A percentile compares a stretch with the other conserved stretches of the same genome.
These are phyloP conservation scores for Chlamydomonas reinhardtii DNA, from an alignment of 163 green algal genomes.

Conservation along the genomic window DNA sequence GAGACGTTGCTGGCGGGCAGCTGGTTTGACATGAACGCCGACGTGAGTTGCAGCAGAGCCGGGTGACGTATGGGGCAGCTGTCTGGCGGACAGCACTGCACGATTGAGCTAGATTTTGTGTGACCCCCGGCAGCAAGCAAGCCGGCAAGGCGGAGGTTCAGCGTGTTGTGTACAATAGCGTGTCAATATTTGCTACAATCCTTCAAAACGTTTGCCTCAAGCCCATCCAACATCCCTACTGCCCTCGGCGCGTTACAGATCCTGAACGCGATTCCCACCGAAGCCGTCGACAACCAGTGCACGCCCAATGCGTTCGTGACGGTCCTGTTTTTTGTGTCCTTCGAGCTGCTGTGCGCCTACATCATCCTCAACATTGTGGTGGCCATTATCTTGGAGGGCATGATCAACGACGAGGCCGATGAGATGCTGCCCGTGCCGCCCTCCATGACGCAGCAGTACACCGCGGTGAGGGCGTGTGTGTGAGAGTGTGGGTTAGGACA, in stretches of 20 bases:
- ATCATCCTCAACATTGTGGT: constrained; percentile 75
- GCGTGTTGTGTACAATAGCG: no score
- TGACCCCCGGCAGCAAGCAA: no score
- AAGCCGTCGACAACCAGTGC: constrained; percentile 55
- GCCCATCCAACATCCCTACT: no score
- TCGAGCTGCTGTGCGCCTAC: constrained; percentile 68
- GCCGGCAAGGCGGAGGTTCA: no score
- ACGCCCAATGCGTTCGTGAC: constrained; percentile 40
- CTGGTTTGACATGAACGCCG: not conserved
- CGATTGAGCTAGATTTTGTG: no score
- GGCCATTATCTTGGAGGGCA: constrained; percentile 77
- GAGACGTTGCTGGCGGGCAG: not conserved
- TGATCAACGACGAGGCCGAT: constrained; percentile 57
- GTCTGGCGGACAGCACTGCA: no score
- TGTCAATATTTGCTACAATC: no score
- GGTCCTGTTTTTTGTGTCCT: constrained; percentile 69
- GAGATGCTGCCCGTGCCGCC: constrained; percentile 60
- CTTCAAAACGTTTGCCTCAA: no score
- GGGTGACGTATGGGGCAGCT: no score
- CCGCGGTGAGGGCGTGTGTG: not conserved
- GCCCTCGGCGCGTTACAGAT: not conserved
- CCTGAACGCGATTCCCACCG: not conserved
- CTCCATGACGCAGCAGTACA: constrained; percentile 59
- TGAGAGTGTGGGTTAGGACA: not conserved
- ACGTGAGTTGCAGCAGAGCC: not conserved